Evolutionary conservation across 768 basidiomycete genomes (phyloP).

Genomic region (Russula ochroleuca): DNA sequence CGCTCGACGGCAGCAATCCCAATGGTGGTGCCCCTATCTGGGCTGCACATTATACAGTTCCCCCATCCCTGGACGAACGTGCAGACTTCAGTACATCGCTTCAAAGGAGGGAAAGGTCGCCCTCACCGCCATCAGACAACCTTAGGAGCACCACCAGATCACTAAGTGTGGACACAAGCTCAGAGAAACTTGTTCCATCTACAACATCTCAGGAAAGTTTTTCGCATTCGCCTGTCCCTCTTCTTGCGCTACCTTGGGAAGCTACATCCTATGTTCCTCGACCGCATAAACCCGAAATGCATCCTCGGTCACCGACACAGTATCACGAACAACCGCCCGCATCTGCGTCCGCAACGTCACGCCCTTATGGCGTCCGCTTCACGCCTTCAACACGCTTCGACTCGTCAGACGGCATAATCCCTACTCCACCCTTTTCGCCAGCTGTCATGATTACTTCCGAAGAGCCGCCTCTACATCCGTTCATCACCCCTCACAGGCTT

Average conservation of each 20-base stretch:
- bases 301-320: background rate
- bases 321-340: background rate
- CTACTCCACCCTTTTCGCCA: background rate
- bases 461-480: slow-evolving; percentile 5
- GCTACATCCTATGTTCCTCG: background rate
- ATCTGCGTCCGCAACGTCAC: slow-evolving; percentile 3
- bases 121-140: background rate
- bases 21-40: background rate
- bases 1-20: background rate
- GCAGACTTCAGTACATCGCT: background rate
- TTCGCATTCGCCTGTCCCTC: background rate
- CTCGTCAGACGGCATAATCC: slow-evolving; percentile 1
- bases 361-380: slow-evolving; percentile 18
- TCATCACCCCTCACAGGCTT: background rate
- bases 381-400: slow-evolving; percentile 20
- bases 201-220: slow-evolving; percentile 7
- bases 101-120: background rate
- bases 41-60: slow-evolving; percentile 1
- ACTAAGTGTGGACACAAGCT: slow-evolving; percentile 1
- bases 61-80: background rate
- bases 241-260: background rate
- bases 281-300: background rate
- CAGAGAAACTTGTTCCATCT: slow-evolving; percentile 1
- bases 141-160: background rate
- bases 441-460: background rate